Evolutionary conservation across 2,329 filamentous ascomycete species (phyloP).

Genomic region (Ciborinia camelliae): DNA sequence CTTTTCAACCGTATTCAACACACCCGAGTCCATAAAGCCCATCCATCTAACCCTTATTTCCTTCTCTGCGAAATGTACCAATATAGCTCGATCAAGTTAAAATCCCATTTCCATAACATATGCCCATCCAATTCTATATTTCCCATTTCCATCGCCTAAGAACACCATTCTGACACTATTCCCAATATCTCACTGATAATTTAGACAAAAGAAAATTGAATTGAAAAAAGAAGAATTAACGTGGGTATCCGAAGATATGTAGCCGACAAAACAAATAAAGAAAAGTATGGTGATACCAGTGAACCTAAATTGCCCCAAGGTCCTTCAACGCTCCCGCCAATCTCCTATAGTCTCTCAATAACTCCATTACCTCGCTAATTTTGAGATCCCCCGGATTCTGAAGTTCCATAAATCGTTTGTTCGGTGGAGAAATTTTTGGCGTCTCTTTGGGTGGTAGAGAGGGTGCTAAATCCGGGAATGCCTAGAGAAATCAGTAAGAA

Average conservation of each 20-base stretch:
- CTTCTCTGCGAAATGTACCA: not conserved
- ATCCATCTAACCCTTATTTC: not conserved
- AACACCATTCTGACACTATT: not conserved
- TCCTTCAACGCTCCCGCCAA: slow-evolving; percentile 63
- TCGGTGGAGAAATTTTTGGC: slow-evolving; percentile 61
- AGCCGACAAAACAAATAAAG: slow-evolving; percentile 4
- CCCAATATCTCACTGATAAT: not conserved
- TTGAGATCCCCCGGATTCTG: slow-evolving; percentile 67
- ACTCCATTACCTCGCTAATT: slow-evolving; percentile 68
- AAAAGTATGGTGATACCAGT: slow-evolving; percentile 8
- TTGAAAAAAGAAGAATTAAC: not conserved
- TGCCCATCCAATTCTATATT: slow-evolving; percentile 14
- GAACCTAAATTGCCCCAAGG: slow-evolving; percentile 51
- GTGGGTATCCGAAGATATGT: not conserved
- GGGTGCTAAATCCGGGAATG: slow-evolving; percentile 58
- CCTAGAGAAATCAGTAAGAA: slow-evolving; percentile 41
- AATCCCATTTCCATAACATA: not conserved
- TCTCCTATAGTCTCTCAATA: slow-evolving; percentile 72
- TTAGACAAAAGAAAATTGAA: not conserved
- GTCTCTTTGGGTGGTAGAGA: slow-evolving; percentile 53
- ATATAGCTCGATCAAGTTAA: not conserved
- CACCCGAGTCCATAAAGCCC: not conserved
- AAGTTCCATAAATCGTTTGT: slow-evolving; percentile 69
- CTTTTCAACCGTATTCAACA: not conserved
- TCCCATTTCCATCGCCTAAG: not conserved